Percentiles rank a stretch among this genome's conserved stretches.
Evolutionary conservation across 306 rosid species (phyloP).

Genomic region (Bauhinia variegata): DNA sequence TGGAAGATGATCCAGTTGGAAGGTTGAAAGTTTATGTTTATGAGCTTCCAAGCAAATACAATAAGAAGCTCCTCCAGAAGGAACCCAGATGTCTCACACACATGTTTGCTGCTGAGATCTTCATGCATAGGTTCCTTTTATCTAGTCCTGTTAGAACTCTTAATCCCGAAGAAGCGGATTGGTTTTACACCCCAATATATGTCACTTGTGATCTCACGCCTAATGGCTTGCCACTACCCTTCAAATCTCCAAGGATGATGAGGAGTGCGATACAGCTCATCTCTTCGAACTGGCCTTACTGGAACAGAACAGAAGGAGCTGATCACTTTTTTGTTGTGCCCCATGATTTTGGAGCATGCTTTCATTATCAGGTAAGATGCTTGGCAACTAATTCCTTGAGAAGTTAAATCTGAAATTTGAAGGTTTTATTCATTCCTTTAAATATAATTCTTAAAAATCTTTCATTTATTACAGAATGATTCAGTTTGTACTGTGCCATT

Average conservation of each 20-base stretch:
- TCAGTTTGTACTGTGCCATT: no score
- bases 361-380: slow-evolving; percentile 82
- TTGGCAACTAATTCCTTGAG: no score
- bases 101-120: slow-evolving; percentile 99
- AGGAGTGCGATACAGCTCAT: slow-evolving; percentile 96
- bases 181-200: slow-evolving; percentile 98
- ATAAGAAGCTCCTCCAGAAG: slow-evolving; percentile 93
- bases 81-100: slow-evolving; percentile 94
- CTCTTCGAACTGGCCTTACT: slow-evolving; percentile 97
- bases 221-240: slow-evolving; percentile 95
- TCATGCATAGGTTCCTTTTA: slow-evolving; percentile 91
- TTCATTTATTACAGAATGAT: no score
- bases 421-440: no score
- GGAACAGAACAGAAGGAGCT: slow-evolving; percentile 96
- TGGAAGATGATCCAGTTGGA: slow-evolving; percentile 98
- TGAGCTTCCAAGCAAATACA: slow-evolving; percentile 98
- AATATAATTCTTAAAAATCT: no score
- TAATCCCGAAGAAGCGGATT: slow-evolving; percentile 97
- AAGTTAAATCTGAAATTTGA: no score
- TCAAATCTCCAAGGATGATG: slow-evolving; percentile 97
- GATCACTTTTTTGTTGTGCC: slow-evolving; percentile 97
- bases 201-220: slow-evolving; percentile 98
- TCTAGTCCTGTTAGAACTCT: slow-evolving; percentile 96
- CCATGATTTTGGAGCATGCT: slow-evolving; percentile 97
- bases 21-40: slow-evolving; percentile 96